phyloP scores from a whole-genome alignment of 495 filamentous ascomycete genomes.

The Hypomontagnella submonticulosa region DNA sequence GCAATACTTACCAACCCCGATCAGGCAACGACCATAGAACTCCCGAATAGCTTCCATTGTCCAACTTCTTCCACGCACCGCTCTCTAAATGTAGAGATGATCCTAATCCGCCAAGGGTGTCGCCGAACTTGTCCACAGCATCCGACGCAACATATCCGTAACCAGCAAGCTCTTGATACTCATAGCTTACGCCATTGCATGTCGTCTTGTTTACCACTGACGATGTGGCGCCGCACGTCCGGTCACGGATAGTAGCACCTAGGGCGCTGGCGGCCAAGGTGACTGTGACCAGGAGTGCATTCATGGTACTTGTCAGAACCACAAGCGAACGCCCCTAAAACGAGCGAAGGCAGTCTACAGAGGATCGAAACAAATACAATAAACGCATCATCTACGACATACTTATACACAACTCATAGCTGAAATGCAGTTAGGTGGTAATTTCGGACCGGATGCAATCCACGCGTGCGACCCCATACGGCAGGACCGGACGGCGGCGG shows the following conservation, averaged over 20 bases:
- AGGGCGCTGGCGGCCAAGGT: constrained; percentile 21
- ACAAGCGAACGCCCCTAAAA: neutral
- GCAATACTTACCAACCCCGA: constrained; percentile 69
- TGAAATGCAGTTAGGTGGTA: constrained; percentile 1
- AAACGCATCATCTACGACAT: neutral
- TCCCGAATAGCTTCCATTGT: constrained; percentile 68
- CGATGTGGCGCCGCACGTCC: neutral
- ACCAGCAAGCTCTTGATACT: constrained; percentile 76
- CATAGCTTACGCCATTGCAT: constrained; percentile 73
- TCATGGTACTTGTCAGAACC: constrained; percentile 18
- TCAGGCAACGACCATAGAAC: constrained; percentile 75
- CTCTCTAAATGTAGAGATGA: constrained; percentile 73
- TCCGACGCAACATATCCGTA: constrained; percentile 72
- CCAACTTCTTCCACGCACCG: constrained; percentile 69
- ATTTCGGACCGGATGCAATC: constrained; percentile 7
- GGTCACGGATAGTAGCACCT: constrained; percentile 19
- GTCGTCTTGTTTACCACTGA: constrained; percentile 41
- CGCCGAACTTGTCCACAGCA: constrained; percentile 74
- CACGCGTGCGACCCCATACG: constrained; percentile 5
- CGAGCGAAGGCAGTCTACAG: neutral
- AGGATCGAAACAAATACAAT: neutral
- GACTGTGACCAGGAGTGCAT: constrained; percentile 16
- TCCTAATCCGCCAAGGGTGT: constrained; percentile 77
- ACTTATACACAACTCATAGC: constrained; percentile 11
- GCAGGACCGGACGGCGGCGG: constrained; percentile 16